Percentiles rank a stretch among this genome's conserved stretches.
Conservation (phyloP, 2,329 filamentous ascomycete species). For the Colletotrichum sp. region DNA sequence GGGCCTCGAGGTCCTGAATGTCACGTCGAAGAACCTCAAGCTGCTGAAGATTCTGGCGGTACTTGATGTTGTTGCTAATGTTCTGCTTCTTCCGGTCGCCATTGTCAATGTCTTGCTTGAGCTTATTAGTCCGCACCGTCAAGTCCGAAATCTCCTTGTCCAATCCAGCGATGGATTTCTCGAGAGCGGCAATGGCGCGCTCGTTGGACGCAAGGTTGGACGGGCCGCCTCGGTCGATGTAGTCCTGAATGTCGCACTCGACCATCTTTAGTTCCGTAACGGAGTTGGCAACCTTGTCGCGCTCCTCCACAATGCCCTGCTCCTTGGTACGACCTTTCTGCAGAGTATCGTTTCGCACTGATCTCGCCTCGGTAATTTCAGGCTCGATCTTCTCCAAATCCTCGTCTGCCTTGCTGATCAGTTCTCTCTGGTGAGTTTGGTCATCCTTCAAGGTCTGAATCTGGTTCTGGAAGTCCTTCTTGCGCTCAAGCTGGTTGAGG, state of each 20-base stretch:
- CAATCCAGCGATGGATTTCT: constrained; percentile 67
- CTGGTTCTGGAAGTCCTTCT: constrained; percentile 71
- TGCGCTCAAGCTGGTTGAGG: constrained; percentile 81
- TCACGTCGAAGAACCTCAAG: constrained; percentile 72
- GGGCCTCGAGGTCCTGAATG: constrained; percentile 75
- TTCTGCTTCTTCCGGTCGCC: constrained; percentile 84
- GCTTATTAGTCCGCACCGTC: constrained; percentile 74
- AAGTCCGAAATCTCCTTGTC: constrained; percentile 73
- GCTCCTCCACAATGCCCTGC: constrained; percentile 72
- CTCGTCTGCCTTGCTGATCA: constrained; percentile 71
- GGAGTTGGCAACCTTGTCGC: constrained; percentile 74
- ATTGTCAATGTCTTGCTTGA: constrained; percentile 78
- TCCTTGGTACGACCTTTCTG: constrained; percentile 75
- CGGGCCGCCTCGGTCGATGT: constrained; percentile 77
- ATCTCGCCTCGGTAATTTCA: constrained; percentile 76
- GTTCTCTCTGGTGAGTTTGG: constrained; percentile 70
- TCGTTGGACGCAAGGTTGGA: constrained; percentile 73
- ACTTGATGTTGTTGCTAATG: constrained; percentile 87
- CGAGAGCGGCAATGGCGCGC: constrained; percentile 70
- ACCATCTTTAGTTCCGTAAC: constrained; percentile 78
- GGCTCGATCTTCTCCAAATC: constrained; percentile 79
- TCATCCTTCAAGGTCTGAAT: constrained; percentile 76
- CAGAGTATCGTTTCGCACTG: constrained; percentile 78
- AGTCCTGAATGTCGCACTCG: constrained; percentile 79
- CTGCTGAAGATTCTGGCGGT: constrained; percentile 75